phyloP scores from a whole-genome alignment of 352 stramenopile species.

The Phytophthora multivora region DNA sequence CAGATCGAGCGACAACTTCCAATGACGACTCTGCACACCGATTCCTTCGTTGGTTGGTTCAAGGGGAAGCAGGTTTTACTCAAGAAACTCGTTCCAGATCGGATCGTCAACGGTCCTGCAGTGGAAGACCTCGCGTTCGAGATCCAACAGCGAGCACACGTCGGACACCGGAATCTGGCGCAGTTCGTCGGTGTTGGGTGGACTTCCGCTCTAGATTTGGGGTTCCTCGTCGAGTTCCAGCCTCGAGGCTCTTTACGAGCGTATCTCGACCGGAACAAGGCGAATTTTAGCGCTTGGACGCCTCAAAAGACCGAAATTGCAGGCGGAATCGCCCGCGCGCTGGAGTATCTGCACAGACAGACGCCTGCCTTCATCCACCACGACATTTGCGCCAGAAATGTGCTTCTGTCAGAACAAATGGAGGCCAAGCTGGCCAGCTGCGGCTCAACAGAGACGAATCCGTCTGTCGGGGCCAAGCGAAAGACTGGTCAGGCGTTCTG shows the following conservation, averaged over 20 bases:
- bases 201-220: constrained; percentile 23
- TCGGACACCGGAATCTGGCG: constrained; percentile 64
- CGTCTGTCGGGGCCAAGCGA: constrained; percentile 6
- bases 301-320: constrained; percentile 29
- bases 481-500: constrained; percentile 20
- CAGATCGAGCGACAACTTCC: constrained; percentile 27
- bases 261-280: constrained; percentile 17
- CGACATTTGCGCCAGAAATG: constrained; percentile 23
- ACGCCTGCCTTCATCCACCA: constrained; percentile 14
- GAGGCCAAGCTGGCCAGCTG: constrained; percentile 28
- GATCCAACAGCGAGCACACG: constrained; percentile 35
- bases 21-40: constrained; percentile 32
- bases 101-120: constrained; percentile 16
- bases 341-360: constrained; percentile 35
- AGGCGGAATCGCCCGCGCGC: constrained; percentile 25
- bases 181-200: constrained; percentile 63
- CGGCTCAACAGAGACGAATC: constrained; percentile 9
- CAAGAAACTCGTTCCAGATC: constrained; percentile 9
- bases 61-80: constrained; percentile 21
- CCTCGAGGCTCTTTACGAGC: constrained; percentile 17
- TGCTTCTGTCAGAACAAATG: constrained; percentile 24
- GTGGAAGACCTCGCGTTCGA: constrained; percentile 47
- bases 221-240: constrained; percentile 23
- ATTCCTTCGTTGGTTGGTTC: constrained; percentile 21
- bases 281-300: constrained; percentile 11